A percentile compares a stretch with the other conserved stretches of the same genome.
phyloP scores from a whole-genome alignment of 257 asterid genomes.

The Primulina eburnea region DNA sequence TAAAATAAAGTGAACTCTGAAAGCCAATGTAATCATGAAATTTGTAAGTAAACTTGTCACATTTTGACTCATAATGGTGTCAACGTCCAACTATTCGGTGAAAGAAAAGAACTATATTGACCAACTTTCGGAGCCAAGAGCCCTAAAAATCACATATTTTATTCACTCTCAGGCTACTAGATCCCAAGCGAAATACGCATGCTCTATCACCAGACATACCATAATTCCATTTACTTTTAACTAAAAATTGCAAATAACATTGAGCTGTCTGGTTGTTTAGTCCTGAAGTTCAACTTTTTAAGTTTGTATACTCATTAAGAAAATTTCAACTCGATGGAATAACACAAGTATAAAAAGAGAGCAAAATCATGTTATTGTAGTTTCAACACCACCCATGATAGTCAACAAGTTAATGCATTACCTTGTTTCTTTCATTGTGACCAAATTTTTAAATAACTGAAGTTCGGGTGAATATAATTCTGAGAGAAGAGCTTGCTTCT shows the following conservation, averaged over 20 bases:
- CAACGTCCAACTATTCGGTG: background rate
- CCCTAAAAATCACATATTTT: background rate
- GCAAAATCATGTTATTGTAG: constrained; percentile 3
- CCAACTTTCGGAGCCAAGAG: background rate
- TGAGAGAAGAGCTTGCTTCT: constrained; percentile 79
- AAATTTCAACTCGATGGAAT: constrained; percentile 17
- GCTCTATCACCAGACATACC: background rate
- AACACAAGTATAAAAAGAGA: background rate
- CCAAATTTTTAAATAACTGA: constrained; percentile 78
- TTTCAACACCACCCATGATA: background rate
- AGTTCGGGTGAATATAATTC: constrained; percentile 91
- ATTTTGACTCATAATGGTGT: background rate
- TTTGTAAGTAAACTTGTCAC: background rate
- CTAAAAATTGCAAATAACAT: background rate
- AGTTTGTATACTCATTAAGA: constrained; percentile 13
- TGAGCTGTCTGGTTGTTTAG: background rate
- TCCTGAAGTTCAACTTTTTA: background rate
- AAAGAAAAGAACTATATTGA: background rate
- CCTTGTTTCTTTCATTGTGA: constrained; percentile 67
- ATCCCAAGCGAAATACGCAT: background rate
- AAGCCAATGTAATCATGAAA: background rate
- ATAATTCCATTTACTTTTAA: background rate
- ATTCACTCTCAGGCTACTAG: background rate
- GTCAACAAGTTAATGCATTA: constrained; percentile 24
- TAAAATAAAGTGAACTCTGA: background rate